phyloP scores from a whole-genome alignment of 2,329 filamentous ascomycete genomes.

The Sporothrix luriei region DNA sequence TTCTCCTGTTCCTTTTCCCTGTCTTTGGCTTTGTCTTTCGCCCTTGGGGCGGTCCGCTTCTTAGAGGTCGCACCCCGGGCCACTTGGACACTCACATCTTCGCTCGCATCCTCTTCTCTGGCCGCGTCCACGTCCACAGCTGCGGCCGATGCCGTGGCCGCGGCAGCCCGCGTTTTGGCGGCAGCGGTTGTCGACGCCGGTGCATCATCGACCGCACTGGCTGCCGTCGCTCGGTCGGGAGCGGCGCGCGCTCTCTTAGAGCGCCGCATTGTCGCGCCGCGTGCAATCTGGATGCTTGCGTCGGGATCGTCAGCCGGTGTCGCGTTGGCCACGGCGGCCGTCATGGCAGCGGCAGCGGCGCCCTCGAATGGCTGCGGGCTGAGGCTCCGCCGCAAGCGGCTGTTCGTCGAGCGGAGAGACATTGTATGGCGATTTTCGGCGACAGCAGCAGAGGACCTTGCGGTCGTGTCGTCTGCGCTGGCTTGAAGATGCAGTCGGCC shows the following conservation, averaged over 20 bases:
- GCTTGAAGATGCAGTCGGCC: slow-evolving; percentile 1
- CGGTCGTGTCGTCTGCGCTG: not conserved
- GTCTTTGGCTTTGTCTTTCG: not conserved
- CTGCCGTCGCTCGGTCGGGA: not conserved
- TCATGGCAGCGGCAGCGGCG: not conserved
- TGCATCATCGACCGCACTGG: too few species aligned
- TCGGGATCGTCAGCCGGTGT: not conserved
- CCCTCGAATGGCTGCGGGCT: slow-evolving; percentile 16
- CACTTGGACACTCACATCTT: slow-evolving; percentile 29
- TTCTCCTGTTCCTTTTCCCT: not conserved
- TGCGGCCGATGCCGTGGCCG: not conserved
- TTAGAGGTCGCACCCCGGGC: slow-evolving; percentile 24
- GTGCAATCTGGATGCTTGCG: slow-evolving; percentile 37
- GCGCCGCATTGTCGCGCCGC: slow-evolving; percentile 29
- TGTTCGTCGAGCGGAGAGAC: slow-evolving; percentile 33
- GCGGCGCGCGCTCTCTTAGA: slow-evolving; percentile 11
- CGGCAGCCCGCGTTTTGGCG: not conserved
- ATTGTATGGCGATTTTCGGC: slow-evolving; percentile 32
- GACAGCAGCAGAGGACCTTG: not conserved
- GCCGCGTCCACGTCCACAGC: not conserved
- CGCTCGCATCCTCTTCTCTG: not conserved
- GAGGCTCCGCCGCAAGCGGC: slow-evolving; percentile 18
- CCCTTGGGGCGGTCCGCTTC: slow-evolving; percentile 8
- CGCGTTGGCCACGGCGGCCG: not conserved
- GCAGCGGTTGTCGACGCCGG: not conserved